Conservation (phyloP, 2,329 filamentous ascomycete species). For the Catunica adiposa region DNA sequence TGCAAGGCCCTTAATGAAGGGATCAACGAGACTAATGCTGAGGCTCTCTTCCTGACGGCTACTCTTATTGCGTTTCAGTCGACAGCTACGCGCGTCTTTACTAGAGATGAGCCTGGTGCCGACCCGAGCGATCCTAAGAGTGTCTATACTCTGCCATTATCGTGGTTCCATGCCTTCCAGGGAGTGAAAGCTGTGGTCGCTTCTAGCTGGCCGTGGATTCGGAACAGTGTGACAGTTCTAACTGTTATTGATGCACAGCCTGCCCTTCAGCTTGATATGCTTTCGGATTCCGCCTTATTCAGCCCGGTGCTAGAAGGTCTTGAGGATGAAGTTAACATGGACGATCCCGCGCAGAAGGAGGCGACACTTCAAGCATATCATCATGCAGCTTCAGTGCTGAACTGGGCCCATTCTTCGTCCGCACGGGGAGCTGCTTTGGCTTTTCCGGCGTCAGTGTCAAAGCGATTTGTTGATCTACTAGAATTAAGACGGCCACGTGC, state of each 20-base stretch:
- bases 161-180: slow-evolving; percentile 52
- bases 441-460: slow-evolving; percentile 48
- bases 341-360: slow-evolving; percentile 14
- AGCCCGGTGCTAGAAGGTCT: slow-evolving; percentile 41
- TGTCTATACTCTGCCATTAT: slow-evolving; percentile 41
- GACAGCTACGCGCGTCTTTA: slow-evolving; percentile 44
- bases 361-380: slow-evolving; percentile 39
- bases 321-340: slow-evolving; percentile 33
- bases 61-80: slow-evolving; percentile 52
- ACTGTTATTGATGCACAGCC: slow-evolving; percentile 49
- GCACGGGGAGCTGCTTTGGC: slow-evolving; percentile 41
- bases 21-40: slow-evolving; percentile 42
- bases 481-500: slow-evolving; percentile 42
- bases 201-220: slow-evolving; percentile 47
- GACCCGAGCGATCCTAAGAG: slow-evolving; percentile 24
- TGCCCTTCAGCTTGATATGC: slow-evolving; percentile 41
- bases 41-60: slow-evolving; percentile 45
- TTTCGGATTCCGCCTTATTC: slow-evolving; percentile 38
- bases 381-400: slow-evolving; percentile 48
- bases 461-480: slow-evolving; percentile 43
- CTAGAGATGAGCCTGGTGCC: slow-evolving; percentile 32
- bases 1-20: slow-evolving; percentile 38
- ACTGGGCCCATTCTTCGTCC: slow-evolving; percentile 47
- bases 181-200: slow-evolving; percentile 50
- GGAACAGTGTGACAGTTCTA: slow-evolving; percentile 38